A percentile compares a stretch with the other conserved stretches of the same genome.
Evolutionary conservation across 345 rosid genomes (phyloP).

Genomic region (Brassica napus): Da-Ae NC_063440.1:13105001-13105500

Average conservation of each 20-base stretch:
- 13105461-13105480: background rate
- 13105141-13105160: background rate
- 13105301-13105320: conserved; percentile 45
- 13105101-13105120: conserved; percentile 50
- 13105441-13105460: conserved; percentile 63
- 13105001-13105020: conserved; percentile 50
- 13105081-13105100: background rate
- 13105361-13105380: conserved; percentile 19
- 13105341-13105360: conserved; percentile 9
- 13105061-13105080: background rate
- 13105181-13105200: background rate
- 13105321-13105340: conserved; percentile 5
- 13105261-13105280: conserved; percentile 94
- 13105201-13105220: conserved; percentile 13
- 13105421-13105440: conserved; percentile 95
- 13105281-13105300: conserved; percentile 95
- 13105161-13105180: background rate
- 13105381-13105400: conserved; percentile 48
- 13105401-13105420: conserved; percentile 91
- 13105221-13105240: conserved; percentile 38
- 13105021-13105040: conserved; percentile 68
- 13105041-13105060: background rate
- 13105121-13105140: conserved; percentile 47
- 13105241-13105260: conserved; percentile 94
- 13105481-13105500: background rate